Conservation (phyloP, 495 filamentous ascomycete genomes). For the Symbiotaphrina buchneri region DNA sequence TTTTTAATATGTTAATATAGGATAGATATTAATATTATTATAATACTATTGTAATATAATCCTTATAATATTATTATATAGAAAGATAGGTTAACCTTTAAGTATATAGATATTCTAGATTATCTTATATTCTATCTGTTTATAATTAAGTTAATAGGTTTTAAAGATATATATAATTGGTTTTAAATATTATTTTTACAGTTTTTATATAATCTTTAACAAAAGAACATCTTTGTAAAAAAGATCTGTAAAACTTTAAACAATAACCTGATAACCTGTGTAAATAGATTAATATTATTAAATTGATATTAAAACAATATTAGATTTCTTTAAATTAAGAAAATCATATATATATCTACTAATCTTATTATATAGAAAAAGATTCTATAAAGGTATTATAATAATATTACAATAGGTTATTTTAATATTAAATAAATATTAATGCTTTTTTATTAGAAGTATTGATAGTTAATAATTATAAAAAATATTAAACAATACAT, state of each 20-base stretch:
- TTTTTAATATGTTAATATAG: background rate
- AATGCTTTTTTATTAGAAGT: conserved; percentile 2
- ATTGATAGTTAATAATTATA: background rate
- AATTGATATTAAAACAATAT: background rate
- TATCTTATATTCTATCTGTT: background rate
- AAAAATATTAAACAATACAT: conserved; percentile 8
- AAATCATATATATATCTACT: background rate
- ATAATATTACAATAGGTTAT: conserved; percentile 2
- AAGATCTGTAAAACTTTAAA: background rate
- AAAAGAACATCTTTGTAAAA: background rate
- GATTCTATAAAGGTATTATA: conserved; percentile 2
- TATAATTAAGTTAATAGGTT: background rate
- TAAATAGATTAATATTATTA: background rate
- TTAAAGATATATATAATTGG: conserved; percentile 1
- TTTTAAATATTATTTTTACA: background rate
- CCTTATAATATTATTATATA: no score
- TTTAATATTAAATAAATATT: background rate
- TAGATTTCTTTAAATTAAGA: background rate
- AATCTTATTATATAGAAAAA: background rate
- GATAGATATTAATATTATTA: background rate
- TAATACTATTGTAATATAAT: no score
- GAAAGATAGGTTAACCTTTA: no score
- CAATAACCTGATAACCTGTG: background rate
- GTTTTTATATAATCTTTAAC: background rate
- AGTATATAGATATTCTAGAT: conserved; percentile 1